Evolutionary conservation across 257 asterid species (phyloP), one percentile per base, ranked within the genome.

Genomic region (Galeopsis tetrahit): DNA sequence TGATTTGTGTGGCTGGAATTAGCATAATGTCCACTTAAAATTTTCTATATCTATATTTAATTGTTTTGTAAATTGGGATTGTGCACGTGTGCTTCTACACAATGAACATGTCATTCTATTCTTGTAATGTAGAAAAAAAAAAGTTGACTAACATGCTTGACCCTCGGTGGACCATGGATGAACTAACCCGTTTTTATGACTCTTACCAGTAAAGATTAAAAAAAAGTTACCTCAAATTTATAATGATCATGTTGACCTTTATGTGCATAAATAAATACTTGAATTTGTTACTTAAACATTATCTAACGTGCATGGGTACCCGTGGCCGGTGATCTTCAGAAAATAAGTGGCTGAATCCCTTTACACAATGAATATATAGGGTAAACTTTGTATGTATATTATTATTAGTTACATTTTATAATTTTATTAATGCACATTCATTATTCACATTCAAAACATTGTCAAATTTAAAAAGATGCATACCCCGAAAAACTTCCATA

Each of bases 191-290:
- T 72, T 93, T 93, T 76, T 93, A 93, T 79, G 92, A 93, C 35
- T 89, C 96, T 28, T 90, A 87, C 77, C 88, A 97, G 93, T 64
- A 87, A 84, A 85, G 92, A 93, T 53, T 93, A 95, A 95, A 89
- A 89, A 81, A 93, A 93, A 96, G 97, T 93, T 21, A 64, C 95
- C 79, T 70, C 70, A 59, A 39, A 66, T 34, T 59, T 71, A 40
- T 42, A 52, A 39, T 61, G 43, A 51, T 61, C 35, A 17, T 7
- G 14, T 70, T 52, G 56, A 63, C 60, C 73, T 21, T 33, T 34
- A 66, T 39, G 10, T 65, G 79, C 73, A 36, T 66, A 58, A 72
- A 68, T 65, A 56, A 63, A 65, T 63, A 51, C 64, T 75, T 64
- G 61, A 38, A 70, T 76, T 51, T 71, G 42, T 67, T 69, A 52